Evolutionary conservation across 1,284 basidiomycete species (phyloP).

Genomic region (Mycosarcoma mackinlayi): DNA sequence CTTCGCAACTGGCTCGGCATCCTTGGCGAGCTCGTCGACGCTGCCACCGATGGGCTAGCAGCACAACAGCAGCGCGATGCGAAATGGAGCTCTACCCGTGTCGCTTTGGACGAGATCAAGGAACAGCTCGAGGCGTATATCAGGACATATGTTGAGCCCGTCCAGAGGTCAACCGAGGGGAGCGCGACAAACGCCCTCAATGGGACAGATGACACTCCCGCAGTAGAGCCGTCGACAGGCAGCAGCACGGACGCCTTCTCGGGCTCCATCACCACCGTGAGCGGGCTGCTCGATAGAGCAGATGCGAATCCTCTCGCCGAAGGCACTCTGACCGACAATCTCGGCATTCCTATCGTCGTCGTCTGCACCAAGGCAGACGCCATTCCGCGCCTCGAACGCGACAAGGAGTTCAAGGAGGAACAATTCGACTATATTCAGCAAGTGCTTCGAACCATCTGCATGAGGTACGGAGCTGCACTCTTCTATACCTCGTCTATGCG

Average conservation of each 20-base stretch:
- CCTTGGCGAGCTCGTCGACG: slow-evolving; percentile 70
- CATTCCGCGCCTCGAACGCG: slow-evolving; percentile 68
- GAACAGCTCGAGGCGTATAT: slow-evolving; percentile 86
- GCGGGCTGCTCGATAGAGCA: slow-evolving; percentile 62
- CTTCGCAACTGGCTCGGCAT: slow-evolving; percentile 81
- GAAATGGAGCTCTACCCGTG: slow-evolving; percentile 72
- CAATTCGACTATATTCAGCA: slow-evolving; percentile 95
- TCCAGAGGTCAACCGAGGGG: slow-evolving; percentile 61
- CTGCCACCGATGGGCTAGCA: slow-evolving; percentile 71
- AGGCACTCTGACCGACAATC: slow-evolving; percentile 66
- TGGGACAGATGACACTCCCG: not conserved
- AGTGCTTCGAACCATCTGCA: slow-evolving; percentile 86
- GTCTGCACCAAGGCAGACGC: slow-evolving; percentile 78
- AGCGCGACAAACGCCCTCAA: not conserved
- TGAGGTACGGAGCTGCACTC: slow-evolving; percentile 90
- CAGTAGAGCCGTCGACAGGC: not conserved
- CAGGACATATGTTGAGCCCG: slow-evolving; percentile 88
- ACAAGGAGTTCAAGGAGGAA: slow-evolving; percentile 77
- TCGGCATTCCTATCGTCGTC: slow-evolving; percentile 88
- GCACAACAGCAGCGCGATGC: slow-evolving; percentile 77
- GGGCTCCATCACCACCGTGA: slow-evolving; percentile 72
- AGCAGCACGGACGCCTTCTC: slow-evolving; percentile 63
- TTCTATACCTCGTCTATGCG: slow-evolving; percentile 86
- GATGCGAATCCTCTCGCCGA: slow-evolving; percentile 44
- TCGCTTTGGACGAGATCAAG: slow-evolving; percentile 73